Evolutionary conservation across 306 rosid species (phyloP), one percentile per base, ranked within the genome.

Genomic region (Glycine tomentella): DNA sequence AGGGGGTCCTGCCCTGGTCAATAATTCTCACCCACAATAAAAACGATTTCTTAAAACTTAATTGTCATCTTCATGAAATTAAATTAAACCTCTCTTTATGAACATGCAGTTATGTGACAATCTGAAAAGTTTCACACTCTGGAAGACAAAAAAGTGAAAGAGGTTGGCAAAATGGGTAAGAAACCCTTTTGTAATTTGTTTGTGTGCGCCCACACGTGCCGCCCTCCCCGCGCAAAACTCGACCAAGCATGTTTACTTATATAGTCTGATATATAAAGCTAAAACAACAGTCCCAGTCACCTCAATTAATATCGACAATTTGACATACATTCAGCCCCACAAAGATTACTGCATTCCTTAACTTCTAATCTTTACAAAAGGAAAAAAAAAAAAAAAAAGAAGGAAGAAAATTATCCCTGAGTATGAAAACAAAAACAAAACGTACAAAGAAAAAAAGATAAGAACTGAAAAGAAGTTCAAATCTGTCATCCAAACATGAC

Each of bases 291-390:
- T 46, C 63, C 67, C 25, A 64, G 44, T 38, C 69, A 79, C 64
- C 82, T 82, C 82, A 70, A 69, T 63, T 15, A 59, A 66, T 67
- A 44, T 48, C 15, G 74, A 45, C 16, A 69, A 69, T 44, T 8
- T 15, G 14, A 83, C 87, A 75, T 64, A 65, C 7, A 9, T 14
- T 56, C 17, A 48, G 34, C 64, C 80, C 83, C 82, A 75, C 78
- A 56, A 50, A 72, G 44, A n/a, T 58, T 40, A 73, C 65, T 57
- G 9, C 65, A 57, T 75, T 48, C 65, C 78, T 71, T 86, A 80
- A 83, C 83, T 62, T 76, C 49, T 75, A 56, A 76, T n/a, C 84
- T 82, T 62, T 81, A 80, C 84, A 71, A n/a, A n/a, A n/a, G n/a
- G n/a, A n/a, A n/a, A n/a, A n/a, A n/a, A n/a, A n/a, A n/a, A n/a